phyloP scores from a whole-genome alignment of 495 filamentous ascomycete species.

The Daldinia childiae region DNA sequence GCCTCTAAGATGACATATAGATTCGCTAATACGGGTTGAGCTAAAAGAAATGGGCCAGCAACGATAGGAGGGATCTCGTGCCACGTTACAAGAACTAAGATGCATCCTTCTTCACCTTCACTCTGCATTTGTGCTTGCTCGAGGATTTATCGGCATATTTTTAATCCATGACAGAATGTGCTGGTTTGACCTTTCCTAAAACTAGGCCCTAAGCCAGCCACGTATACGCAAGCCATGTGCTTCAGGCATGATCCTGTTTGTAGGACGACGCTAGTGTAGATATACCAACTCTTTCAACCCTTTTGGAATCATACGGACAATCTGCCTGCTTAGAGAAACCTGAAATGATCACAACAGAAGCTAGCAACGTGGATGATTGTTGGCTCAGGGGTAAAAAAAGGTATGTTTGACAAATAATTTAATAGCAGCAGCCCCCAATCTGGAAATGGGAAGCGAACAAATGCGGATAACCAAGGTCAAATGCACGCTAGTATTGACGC shows the following conservation, averaged over 20 bases:
- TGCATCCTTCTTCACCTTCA: conserved; percentile 20
- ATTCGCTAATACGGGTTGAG: conserved; percentile 16
- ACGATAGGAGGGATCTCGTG: conserved; percentile 35
- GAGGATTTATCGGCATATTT: background rate
- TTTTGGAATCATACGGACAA: background rate
- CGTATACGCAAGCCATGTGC: conserved; percentile 19
- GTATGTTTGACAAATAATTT: conserved; percentile 38
- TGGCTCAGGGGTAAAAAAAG: conserved; percentile 21
- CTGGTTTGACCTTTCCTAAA: background rate
- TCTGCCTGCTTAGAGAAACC: conserved; percentile 6
- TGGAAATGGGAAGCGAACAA: conserved; percentile 48
- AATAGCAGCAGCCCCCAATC: conserved; percentile 33
- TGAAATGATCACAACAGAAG: conserved; percentile 27
- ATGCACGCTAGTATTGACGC: conserved; percentile 27
- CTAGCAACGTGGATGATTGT: conserved; percentile 12
- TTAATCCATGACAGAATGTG: background rate
- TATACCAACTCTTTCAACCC: conserved; percentile 5
- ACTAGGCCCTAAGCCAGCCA: conserved; percentile 1
- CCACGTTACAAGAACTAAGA: conserved; percentile 32
- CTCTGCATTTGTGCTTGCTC: conserved; percentile 23
- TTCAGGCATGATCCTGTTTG: conserved; percentile 17
- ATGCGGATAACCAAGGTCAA: conserved; percentile 38
- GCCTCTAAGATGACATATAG: conserved; percentile 6
- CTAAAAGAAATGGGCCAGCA: conserved; percentile 26
- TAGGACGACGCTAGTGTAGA: conserved; percentile 10